Evolutionary conservation across 2,329 filamentous ascomycete genomes (phyloP).

Genomic region (Penicillium concentricum): DNA sequence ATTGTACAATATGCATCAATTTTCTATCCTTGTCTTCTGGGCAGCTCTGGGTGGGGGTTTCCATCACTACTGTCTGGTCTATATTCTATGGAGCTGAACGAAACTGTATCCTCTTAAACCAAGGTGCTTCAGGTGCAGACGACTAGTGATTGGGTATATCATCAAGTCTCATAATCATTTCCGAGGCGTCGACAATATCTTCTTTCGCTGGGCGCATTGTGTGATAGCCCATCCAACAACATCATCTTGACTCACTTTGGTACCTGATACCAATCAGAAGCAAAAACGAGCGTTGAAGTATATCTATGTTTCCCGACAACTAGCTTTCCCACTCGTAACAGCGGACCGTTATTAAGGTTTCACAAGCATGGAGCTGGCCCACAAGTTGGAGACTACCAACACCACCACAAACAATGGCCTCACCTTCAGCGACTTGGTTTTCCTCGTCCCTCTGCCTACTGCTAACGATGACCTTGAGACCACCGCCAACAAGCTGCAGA

Average conservation of each 20-base stretch:
- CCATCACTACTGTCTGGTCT: background rate
- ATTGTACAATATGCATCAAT: slow-evolving; percentile 21
- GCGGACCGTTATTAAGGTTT: background rate
- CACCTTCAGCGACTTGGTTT: no score
- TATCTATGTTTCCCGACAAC: background rate
- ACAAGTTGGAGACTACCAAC: no score
- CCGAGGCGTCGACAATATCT: background rate
- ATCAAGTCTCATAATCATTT: background rate
- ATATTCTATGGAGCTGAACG: background rate
- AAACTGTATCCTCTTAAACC: background rate
- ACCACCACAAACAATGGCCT: background rate
- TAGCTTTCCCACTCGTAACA: background rate
- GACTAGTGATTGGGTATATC: background rate
- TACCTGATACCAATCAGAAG: background rate
- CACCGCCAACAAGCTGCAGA: no score
- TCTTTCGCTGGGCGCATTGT: background rate
- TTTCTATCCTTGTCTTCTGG: background rate
- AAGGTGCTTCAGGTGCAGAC: background rate
- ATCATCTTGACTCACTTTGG: no score
- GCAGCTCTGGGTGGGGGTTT: background rate
- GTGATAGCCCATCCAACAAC: no score
- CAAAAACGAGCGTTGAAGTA: background rate
- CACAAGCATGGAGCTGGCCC: no score
- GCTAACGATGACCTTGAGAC: no score
- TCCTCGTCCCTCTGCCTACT: no score